Evolutionary conservation across 345 rosid species (phyloP), one percentile per base, ranked within the genome.

Genomic region (Euphorbia pulcherrima): DNA sequence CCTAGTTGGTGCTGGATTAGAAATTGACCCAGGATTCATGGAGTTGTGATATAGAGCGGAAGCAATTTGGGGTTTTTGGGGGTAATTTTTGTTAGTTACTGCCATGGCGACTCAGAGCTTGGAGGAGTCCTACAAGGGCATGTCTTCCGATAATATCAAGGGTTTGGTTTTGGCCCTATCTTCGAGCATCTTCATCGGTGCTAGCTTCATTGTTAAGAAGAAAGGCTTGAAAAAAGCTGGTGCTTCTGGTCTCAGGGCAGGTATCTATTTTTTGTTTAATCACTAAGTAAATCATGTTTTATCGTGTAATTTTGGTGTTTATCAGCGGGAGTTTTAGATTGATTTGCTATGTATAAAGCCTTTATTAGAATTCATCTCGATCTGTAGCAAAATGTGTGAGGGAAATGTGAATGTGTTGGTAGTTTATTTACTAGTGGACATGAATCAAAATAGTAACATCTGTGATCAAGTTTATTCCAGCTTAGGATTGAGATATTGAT

Each of bases 121-220:
- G 71, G 40, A 51, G 30, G 70, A 65, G 23, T 30, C 77, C 12
- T 74, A 68, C 68, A 63, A 57, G 33, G 77, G 73, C 17, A 74
- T 74, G 68, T 74, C 77, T 17, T 56, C 77, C 16, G 72, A 68
- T 63, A 74, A 74, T 39, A 68, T 74, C 35, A 74, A 74, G 55
- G 77, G 77, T 4, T 69, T 74, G 41, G 69, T 74, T 20, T 56
- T 74, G 68, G 77, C 77, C 1, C 28, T 74, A 23, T 74, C 77
- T 35, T 74, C 77, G 10, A 74, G 77, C 59, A 1, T 74, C 52
- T 74, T 74, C 14, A 74, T 74, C 9, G 77, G 77, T 33, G 72
- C 77, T 14, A 74, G 77, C 64, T 74, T 74, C 77, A 74, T 74
- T 35, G 72, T 74, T 20, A 74, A 74, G 65, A 74, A 74, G 65